Evolutionary conservation across 805 yeast genomes (phyloP).

Genomic region (Kluyveromyces siamensis): DNA sequence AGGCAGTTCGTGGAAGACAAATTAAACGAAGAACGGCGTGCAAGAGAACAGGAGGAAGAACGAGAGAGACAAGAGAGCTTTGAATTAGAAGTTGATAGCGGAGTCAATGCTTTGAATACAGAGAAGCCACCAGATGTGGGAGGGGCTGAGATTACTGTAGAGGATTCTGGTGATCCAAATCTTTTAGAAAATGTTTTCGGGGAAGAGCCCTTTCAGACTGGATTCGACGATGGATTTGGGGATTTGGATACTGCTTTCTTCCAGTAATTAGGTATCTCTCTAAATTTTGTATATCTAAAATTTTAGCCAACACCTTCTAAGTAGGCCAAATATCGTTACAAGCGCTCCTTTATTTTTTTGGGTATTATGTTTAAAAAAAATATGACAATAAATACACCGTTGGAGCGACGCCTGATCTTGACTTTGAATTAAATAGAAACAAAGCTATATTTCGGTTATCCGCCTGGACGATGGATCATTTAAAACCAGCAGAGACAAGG

Average conservation of each 20-base stretch:
- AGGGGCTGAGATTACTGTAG: conserved; percentile 6
- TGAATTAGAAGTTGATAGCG: conserved; percentile 8
- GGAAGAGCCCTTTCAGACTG: conserved; percentile 22
- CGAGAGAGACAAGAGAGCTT: conserved; percentile 8
- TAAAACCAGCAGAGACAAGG: conserved; percentile 9
- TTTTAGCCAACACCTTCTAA: not conserved
- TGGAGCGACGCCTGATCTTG: not conserved
- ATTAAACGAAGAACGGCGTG: conserved; percentile 5
- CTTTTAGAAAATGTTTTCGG: conserved; percentile 20
- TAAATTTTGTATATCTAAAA: no score
- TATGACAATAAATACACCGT: not conserved
- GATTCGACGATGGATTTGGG: conserved; percentile 28
- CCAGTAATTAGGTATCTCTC: conserved; percentile 5
- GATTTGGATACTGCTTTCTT: conserved; percentile 31
- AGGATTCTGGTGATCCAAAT: conserved; percentile 6
- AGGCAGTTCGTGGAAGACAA: conserved; percentile 6
- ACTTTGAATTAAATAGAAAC: not conserved
- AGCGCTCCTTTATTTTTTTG: not conserved
- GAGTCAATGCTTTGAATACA: conserved; percentile 10
- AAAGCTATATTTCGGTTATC: not conserved
- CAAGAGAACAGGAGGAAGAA: conserved; percentile 9
- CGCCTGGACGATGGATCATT: conserved; percentile 12
- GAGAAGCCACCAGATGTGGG: conserved; percentile 8
- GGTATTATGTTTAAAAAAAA: not conserved
- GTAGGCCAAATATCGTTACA: not conserved